Percentiles rank a stretch among this genome's conserved stretches.
phyloP scores from a whole-genome alignment of 805 yeast species.

The Starmerella kuoi region DNA sequence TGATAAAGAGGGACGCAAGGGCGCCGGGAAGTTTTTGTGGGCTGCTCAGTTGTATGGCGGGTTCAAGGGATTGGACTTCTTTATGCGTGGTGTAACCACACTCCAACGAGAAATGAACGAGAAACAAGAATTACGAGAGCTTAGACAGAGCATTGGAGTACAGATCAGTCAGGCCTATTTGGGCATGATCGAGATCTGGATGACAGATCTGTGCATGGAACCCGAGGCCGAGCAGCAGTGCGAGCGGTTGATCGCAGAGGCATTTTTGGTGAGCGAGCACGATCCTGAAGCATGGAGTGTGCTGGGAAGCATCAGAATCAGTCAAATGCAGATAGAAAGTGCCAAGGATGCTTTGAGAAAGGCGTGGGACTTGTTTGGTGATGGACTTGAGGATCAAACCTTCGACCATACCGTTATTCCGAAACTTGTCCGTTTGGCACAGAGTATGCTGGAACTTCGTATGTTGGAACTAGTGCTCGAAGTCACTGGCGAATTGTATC shows the following conservation, averaged over 20 bases:
- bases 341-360: slow-evolving; percentile 55
- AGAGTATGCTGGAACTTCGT: slow-evolving; percentile 67
- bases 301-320: slow-evolving; percentile 75
- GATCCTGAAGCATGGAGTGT: slow-evolving; percentile 76
- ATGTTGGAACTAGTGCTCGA: slow-evolving; percentile 51
- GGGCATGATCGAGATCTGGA: slow-evolving; percentile 79
- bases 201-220: slow-evolving; percentile 96
- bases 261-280: slow-evolving; percentile 40
- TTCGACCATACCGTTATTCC: slow-evolving; percentile 42
- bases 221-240: slow-evolving; percentile 74
- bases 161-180: slow-evolving; percentile 68
- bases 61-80: slow-evolving; percentile 48
- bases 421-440: slow-evolving; percentile 59
- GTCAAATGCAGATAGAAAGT: slow-evolving; percentile 65
- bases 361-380: slow-evolving; percentile 64
- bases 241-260: slow-evolving; percentile 52
- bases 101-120: slow-evolving; percentile 34
- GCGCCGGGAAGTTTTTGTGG: slow-evolving; percentile 76
- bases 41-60: slow-evolving; percentile 89
- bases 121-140: slow-evolving; percentile 13
- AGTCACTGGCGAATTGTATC: slow-evolving; percentile 56
- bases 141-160: slow-evolving; percentile 26
- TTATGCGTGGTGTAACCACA: slow-evolving; percentile 50
- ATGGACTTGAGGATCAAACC: slow-evolving; percentile 26
- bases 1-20: slow-evolving; percentile 54